Conservation (phyloP, 2,329 filamentous ascomycete species). For the Stagonosporopsis vannaccii region DNA sequence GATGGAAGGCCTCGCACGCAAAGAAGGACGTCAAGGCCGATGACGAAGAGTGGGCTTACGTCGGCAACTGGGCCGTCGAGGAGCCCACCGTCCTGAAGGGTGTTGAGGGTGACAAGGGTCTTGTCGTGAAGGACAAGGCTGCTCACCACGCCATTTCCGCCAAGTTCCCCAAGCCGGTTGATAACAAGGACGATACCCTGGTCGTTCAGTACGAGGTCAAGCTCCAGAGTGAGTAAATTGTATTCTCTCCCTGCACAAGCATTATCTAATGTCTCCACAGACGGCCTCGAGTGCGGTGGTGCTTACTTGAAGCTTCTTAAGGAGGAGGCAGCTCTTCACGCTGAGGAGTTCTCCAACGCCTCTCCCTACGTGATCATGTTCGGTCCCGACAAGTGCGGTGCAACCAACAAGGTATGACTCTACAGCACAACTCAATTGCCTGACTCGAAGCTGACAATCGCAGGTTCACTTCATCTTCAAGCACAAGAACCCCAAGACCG, state of each 20-base stretch:
- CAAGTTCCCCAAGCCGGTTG: conserved; percentile 95
- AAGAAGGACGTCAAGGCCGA: conserved; percentile 88
- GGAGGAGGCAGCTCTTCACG: conserved; percentile 95
- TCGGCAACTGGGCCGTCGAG: conserved; percentile 96
- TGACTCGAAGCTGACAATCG: conserved; percentile 26
- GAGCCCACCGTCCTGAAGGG: conserved; percentile 90
- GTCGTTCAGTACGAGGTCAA: conserved; percentile 99
- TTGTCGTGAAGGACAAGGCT: conserved; percentile 97
- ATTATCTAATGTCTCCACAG: conserved; percentile 58
- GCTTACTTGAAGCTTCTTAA: conserved; percentile 99
- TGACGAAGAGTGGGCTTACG: conserved; percentile 92
- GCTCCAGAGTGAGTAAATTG: conserved; percentile 83
- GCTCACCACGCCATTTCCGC: conserved; percentile 99
- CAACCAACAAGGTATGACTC: conserved; percentile 87
- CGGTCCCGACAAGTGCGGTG: conserved; percentile 97
- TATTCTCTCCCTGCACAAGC: background rate
- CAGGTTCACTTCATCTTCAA: conserved; percentile 94
- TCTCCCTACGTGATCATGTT: conserved; percentile 99
- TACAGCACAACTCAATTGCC: background rate
- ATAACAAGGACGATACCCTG: conserved; percentile 96
- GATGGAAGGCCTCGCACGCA: conserved; percentile 94
- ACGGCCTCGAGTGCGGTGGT: conserved; percentile 95
- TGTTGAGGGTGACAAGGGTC: conserved; percentile 92
- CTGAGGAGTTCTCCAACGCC: conserved; percentile 96
- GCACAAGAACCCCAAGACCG: conserved; percentile 99